Percentiles rank a stretch among this genome's conserved stretches.
Conservation (phyloP, 805 yeast species). For the Danielozyma ontarioensis region DNA sequence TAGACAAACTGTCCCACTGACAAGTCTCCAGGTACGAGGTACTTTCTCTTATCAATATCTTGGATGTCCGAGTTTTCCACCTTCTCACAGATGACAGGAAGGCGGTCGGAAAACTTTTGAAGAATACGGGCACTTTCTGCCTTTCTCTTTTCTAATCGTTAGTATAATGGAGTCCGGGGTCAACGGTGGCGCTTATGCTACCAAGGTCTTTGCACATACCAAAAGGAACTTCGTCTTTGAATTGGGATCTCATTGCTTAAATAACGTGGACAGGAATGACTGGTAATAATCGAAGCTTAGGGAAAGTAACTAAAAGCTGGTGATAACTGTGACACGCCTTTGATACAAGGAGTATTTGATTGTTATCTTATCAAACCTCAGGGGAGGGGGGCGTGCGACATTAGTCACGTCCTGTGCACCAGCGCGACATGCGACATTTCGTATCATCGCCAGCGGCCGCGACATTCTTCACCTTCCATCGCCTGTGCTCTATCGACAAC, state of each 20-base stretch:
- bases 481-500: too few species aligned
- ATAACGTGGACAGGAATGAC: too few species aligned
- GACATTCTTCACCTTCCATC: too few species aligned
- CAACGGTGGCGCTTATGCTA: not conserved
- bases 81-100: conserved; percentile 96
- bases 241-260: conserved; percentile 74
- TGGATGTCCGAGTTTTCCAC: conserved; percentile 96
- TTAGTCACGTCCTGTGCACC: too few species aligned
- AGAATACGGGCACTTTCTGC: conserved; percentile 91
- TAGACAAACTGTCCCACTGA: conserved; percentile 98
- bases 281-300: too few species aligned
- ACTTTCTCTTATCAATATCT: conserved; percentile 94
- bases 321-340: too few species aligned
- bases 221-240: conserved; percentile 92
- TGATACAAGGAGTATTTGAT: too few species aligned
- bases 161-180: conserved; percentile 3
- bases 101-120: conserved; percentile 83
- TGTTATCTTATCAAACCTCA: too few species aligned
- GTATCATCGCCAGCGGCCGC: too few species aligned
- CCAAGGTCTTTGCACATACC: conserved; percentile 47
- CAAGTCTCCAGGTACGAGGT: conserved; percentile 91
- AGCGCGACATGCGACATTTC: too few species aligned
- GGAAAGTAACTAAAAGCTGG: too few species aligned
- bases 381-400: too few species aligned
- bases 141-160: conserved; percentile 70